Conservation (phyloP, 2,329 filamentous ascomycete genomes). For the Colletotrichum sublineola region DNA sequence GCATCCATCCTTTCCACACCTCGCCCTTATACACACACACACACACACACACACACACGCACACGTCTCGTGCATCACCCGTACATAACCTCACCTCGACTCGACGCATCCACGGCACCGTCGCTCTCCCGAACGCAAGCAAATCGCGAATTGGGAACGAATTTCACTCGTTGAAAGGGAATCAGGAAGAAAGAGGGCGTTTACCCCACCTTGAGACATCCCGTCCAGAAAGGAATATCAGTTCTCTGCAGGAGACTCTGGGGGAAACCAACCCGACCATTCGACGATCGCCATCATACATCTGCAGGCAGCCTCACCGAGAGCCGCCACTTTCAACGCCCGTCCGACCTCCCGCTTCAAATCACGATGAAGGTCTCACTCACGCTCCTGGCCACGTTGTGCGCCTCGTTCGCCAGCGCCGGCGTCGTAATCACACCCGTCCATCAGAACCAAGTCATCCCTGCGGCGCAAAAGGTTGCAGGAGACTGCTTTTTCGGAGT, state of each 20-base stretch:
- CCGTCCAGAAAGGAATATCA: constrained; percentile 23
- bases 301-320: constrained; percentile 18
- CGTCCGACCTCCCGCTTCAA: background rate
- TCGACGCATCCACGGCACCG: constrained; percentile 22
- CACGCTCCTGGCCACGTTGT: constrained; percentile 57
- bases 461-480: constrained; percentile 42
- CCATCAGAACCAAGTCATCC: constrained; percentile 64
- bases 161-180: constrained; percentile 9
- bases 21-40: constrained; percentile 17
- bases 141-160: constrained; percentile 3
- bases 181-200: background rate
- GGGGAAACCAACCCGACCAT: background rate
- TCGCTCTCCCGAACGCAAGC: constrained; percentile 34
- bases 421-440: constrained; percentile 70
- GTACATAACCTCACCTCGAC: background rate
- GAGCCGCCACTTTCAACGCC: constrained; percentile 18
- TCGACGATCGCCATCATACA: background rate
- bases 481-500: constrained; percentile 70
- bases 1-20: background rate
- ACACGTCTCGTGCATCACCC: background rate
- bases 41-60: constrained; percentile 8
- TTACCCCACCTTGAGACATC: background rate
- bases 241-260: background rate
- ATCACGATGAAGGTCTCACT: constrained; percentile 57
- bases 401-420: constrained; percentile 62